These are phyloP conservation scores for Macadamia integrifolia DNA, from an alignment of 164 flowering plant species.

Conservation along the genomic window DNA sequence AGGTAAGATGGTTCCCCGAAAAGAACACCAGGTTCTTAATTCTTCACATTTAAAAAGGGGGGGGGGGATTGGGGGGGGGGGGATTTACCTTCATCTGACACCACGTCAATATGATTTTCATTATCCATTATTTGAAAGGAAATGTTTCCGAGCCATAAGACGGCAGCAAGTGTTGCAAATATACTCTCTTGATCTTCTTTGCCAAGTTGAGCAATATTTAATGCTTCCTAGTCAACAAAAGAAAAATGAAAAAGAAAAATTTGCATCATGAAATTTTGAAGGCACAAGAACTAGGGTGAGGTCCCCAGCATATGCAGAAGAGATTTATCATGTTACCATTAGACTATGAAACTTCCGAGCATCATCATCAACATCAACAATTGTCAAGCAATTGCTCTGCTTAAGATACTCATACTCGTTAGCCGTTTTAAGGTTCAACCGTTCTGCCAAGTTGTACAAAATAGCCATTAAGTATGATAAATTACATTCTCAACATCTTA, in stretches of 20 bases:
- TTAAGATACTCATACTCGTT: slow-evolving; percentile 66
- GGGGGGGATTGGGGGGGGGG: not conserved
- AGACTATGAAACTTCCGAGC: slow-evolving; percentile 55
- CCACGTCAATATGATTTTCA: slow-evolving; percentile 77
- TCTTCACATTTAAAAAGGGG: not conserved
- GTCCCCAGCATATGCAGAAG: not conserved
- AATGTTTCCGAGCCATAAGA: slow-evolving; percentile 94
- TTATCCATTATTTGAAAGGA: slow-evolving; percentile 56
- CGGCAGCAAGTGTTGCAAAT: slow-evolving; percentile 76
- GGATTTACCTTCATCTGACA: slow-evolving; percentile 68
- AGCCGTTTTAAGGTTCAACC: slow-evolving; percentile 60
- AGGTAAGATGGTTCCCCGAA: not conserved
- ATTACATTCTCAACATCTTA: no score
- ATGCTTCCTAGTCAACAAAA: slow-evolving; percentile 55
- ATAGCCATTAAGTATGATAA: not conserved
- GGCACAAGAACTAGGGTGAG: not conserved
- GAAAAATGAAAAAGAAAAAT: slow-evolving; percentile 10
- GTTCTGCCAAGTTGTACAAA: slow-evolving; percentile 40
- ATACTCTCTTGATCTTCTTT: slow-evolving; percentile 68
- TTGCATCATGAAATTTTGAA: slow-evolving; percentile 4
- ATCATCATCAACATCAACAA: slow-evolving; percentile 81
- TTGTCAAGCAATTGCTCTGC: slow-evolving; percentile 68
- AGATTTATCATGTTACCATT: slow-evolving; percentile 42
- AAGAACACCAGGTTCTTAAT: not conserved
- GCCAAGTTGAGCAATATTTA: slow-evolving; percentile 48